Conservation (phyloP, 225 moss, liverwort and hornwort species). For the Anthoceros angustus region DNA sequence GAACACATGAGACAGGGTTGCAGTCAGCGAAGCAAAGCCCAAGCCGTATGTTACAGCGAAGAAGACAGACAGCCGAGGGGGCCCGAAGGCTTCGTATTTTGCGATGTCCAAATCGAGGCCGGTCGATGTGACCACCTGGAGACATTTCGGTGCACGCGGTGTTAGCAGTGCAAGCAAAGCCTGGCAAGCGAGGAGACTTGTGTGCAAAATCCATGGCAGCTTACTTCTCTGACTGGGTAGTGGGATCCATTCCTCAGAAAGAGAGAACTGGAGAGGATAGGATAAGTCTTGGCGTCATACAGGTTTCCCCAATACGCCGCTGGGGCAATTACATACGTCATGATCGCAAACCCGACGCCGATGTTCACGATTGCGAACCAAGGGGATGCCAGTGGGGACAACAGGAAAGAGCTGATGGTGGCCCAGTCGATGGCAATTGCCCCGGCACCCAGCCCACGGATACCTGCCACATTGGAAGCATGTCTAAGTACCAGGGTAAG, state of each 20-base stretch:
- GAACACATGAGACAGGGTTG: constrained; percentile 50
- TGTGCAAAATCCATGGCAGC: background rate
- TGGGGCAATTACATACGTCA: constrained; percentile 38
- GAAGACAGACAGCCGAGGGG: constrained; percentile 46
- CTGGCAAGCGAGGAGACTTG: background rate
- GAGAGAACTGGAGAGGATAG: constrained; percentile 54
- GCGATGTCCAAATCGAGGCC: constrained; percentile 34
- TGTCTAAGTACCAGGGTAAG: background rate
- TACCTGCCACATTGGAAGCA: constrained; percentile 25
- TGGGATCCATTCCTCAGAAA: constrained; percentile 38
- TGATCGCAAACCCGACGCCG: constrained; percentile 37
- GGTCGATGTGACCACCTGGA: constrained; percentile 36
- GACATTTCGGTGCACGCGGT: background rate
- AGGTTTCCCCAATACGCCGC: constrained; percentile 27
- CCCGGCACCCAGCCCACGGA: constrained; percentile 42
- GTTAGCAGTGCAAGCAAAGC: background rate
- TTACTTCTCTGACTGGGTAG: constrained; percentile 40
- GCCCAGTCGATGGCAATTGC: constrained; percentile 57
- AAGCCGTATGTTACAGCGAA: constrained; percentile 53
- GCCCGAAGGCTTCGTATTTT: constrained; percentile 41
- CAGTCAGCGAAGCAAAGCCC: constrained; percentile 42
- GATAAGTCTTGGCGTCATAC: constrained; percentile 40
- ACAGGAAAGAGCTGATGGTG: constrained; percentile 48
- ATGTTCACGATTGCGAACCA: constrained; percentile 57
- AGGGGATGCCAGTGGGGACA: constrained; percentile 52